Conservation (phyloP, 768 basidiomycete species). For the Coprinopsis cinerea region DNA sequence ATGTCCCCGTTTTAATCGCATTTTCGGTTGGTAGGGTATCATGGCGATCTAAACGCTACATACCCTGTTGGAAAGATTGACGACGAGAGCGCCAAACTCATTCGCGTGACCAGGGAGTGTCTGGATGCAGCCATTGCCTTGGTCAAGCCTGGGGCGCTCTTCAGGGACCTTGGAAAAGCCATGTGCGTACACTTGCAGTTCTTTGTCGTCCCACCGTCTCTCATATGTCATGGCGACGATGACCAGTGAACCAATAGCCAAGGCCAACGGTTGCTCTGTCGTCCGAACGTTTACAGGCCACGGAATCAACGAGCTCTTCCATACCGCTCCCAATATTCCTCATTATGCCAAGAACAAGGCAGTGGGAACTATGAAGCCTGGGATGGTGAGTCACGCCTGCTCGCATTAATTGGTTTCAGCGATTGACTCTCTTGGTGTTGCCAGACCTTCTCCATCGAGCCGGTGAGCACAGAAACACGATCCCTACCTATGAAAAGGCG, state of each 20-base stretch:
- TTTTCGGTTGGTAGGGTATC: constrained; percentile 53
- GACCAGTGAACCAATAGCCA: constrained; percentile 76
- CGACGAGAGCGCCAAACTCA: constrained; percentile 76
- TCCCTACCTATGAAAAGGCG: background rate
- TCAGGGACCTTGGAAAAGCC: constrained; percentile 80
- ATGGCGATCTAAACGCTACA: constrained; percentile 89
- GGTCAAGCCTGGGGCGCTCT: constrained; percentile 90
- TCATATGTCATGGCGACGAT: background rate
- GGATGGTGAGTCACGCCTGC: constrained; percentile 58
- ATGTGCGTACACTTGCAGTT: constrained; percentile 53
- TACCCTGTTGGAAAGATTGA: constrained; percentile 87
- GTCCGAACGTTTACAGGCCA: constrained; percentile 92
- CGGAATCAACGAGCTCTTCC: constrained; percentile 85
- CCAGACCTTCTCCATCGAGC: constrained; percentile 73
- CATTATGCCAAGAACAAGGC: constrained; percentile 96
- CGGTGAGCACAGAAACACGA: constrained; percentile 48
- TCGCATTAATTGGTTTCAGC: no score
- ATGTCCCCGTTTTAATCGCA: background rate
- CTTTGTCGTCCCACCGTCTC: constrained; percentile 5
- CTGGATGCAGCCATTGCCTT: constrained; percentile 86
- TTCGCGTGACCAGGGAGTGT: constrained; percentile 75
- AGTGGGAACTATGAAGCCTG: constrained; percentile 87
- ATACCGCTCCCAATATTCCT: constrained; percentile 79
- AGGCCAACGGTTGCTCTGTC: constrained; percentile 78
- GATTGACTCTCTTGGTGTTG: no score